phyloP scores from a whole-genome alignment of 805 yeast genomes.

The Ogataea pini region DNA sequence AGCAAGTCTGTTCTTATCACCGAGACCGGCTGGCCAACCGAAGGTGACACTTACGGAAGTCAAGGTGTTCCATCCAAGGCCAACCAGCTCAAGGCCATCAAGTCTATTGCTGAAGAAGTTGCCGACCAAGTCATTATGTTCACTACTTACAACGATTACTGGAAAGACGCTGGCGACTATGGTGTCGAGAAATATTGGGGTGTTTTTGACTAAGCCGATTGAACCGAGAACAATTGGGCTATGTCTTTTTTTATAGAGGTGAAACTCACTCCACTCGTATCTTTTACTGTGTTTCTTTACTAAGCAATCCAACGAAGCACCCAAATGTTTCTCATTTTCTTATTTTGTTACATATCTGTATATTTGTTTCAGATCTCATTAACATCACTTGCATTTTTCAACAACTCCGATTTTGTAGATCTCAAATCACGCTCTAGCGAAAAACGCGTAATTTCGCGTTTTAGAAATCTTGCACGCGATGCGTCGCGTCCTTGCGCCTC shows the following conservation, averaged over 20 bases:
- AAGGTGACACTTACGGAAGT: slow-evolving; percentile 52
- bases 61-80: slow-evolving; percentile 52
- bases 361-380: slow-evolving; percentile 1
- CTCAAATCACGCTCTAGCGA: neutral
- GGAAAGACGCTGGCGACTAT: slow-evolving; percentile 59
- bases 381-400: slow-evolving; percentile 1
- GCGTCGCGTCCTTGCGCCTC: neutral
- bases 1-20: slow-evolving; percentile 51
- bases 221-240: too few relatives aligned
- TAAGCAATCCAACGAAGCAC: neutral
- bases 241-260: too few relatives aligned
- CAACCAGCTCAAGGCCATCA: slow-evolving; percentile 54
- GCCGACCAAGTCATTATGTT: slow-evolving; percentile 56
- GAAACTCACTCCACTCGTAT: too few relatives aligned
- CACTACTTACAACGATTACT: slow-evolving; percentile 61
- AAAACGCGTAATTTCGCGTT: neutral
- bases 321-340: neutral
- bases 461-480: neutral
- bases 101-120: slow-evolving; percentile 46
- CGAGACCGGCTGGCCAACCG: slow-evolving; percentile 74
- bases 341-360: neutral
- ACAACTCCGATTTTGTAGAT: neutral
- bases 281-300: neutral
- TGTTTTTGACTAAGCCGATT: slow-evolving; percentile 31
- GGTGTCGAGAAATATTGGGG: slow-evolving; percentile 69